A percentile compares a stretch with the other conserved stretches of the same genome.
phyloP scores from a whole-genome alignment of 73 alveolate genomes.

The Halteria grandinella region DNA sequence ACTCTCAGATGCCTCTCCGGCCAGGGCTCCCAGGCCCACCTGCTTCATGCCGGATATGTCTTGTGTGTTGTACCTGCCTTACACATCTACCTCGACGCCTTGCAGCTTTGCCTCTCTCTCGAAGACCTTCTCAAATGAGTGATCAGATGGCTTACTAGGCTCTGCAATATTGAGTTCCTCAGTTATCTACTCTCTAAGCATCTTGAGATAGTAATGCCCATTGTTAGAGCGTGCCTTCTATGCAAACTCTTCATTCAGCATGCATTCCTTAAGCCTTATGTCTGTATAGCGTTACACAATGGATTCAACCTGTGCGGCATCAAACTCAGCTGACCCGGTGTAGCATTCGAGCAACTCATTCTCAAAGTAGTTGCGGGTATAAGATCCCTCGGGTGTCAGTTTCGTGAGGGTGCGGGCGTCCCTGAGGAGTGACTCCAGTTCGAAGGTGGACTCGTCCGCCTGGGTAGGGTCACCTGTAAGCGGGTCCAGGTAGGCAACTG shows the following conservation, averaged over 20 bases:
- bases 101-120: not conserved
- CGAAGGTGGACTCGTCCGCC: too few species aligned
- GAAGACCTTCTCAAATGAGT: not conserved
- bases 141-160: not conserved
- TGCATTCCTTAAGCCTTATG: conserved; percentile 13
- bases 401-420: too few species aligned
- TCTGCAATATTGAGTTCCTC: not conserved
- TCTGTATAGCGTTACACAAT: conserved; percentile 20
- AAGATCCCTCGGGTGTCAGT: not conserved
- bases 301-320: not conserved
- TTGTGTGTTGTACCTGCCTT: not conserved
- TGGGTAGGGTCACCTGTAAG: too few species aligned
- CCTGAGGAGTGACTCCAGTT: too few species aligned
- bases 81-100: not conserved
- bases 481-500: too few species aligned
- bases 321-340: not conserved
- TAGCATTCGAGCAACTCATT: not conserved
- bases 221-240: not conserved
- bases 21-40: conserved; percentile 29
- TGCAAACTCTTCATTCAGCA: not conserved
- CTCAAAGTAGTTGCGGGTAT: not conserved
- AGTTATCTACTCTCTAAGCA: conserved; percentile 23
- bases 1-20: too few species aligned
- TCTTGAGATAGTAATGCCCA: not conserved
- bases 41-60: not conserved